Conservation (phyloP, 2,329 filamentous ascomycete species). For the Aquanectria penicillioides region DNA sequence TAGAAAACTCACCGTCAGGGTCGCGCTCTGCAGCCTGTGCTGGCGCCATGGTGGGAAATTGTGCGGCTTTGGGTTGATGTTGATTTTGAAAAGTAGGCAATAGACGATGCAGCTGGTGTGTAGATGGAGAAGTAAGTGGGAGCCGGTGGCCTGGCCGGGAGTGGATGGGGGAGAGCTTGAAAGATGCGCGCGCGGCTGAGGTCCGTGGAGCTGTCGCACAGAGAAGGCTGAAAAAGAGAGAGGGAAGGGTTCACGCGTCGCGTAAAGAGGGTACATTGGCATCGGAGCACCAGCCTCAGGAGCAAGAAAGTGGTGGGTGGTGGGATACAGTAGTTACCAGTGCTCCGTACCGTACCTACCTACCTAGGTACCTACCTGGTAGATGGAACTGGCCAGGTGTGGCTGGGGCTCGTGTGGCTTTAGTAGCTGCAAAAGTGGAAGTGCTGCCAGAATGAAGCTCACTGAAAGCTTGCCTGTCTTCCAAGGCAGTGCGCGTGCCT, state of each 20-base stretch:
- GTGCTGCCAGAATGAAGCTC: too few species aligned
- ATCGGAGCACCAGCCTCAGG: slow-evolving; percentile 1
- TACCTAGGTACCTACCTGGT: too few species aligned
- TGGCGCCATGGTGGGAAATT: slow-evolving; percentile 45
- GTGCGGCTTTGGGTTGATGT: background rate
- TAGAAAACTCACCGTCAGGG: slow-evolving; percentile 46
- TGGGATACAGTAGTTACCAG: too few species aligned
- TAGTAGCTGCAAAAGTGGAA: too few species aligned
- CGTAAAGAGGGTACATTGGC: slow-evolving; percentile 47
- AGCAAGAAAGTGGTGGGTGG: too few species aligned
- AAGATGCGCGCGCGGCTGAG: slow-evolving; percentile 32
- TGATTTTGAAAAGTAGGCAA: background rate
- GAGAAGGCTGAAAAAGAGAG: slow-evolving; percentile 44
- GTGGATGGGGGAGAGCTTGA: slow-evolving; percentile 23
- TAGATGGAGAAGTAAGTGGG: slow-evolving; percentile 4
- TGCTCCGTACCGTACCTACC: too few species aligned
- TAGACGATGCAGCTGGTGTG: background rate
- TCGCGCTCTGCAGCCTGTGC: slow-evolving; percentile 49
- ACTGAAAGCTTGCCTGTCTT: too few species aligned
- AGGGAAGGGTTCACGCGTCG: slow-evolving; percentile 44
- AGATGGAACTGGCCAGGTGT: slow-evolving; percentile 24
- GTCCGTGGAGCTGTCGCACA: slow-evolving; percentile 27
- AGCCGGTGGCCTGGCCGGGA: background rate
- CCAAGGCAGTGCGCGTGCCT: too few species aligned
- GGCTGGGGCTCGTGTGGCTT: slow-evolving; percentile 15